Base-by-base conservation (phyloP, 2,329 filamentous ascomycete genomes). In the Apiospora aurea region DNA sequence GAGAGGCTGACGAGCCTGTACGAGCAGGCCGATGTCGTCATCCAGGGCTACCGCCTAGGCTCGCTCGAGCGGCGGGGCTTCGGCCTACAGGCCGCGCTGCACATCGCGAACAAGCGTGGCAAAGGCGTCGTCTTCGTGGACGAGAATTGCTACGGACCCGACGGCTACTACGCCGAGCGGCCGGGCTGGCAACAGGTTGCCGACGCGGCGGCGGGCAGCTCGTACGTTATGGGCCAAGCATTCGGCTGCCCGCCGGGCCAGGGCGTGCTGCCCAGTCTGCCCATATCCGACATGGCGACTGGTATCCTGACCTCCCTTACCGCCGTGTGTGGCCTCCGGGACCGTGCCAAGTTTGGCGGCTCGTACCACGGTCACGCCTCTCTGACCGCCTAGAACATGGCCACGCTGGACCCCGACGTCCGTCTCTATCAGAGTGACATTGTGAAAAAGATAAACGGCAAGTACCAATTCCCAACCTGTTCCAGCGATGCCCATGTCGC, bases 21-120 rank as follows among this genome's bases (percentile, higher is more conserved):
- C n/a, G n/a, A n/a, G n/a, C n/a, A n/a, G n/a, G 86, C 84, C 1
- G 88, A 90, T 75, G 83, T 89, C 47, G 85, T 89, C 71, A 77
- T 89, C 26, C 85, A 88, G 72, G 87, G 88, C 38, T 90, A 86
- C 80, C 81, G 87, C 8, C 81, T 82, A 7, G 82, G 82, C 8
- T 80, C 81, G 10, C 79, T 89, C 64, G 79, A 80, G 44, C 79
- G 80, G 29, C 80, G 79, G 21, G 84, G 84, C 0, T 79, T 85
- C 21, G 82, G 85, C 0, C 78, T 83, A 2, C 76, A 84, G 11
- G 80, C 80, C n/a, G 75, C 86, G 41, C 77, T 84, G 8, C 79
- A 78, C 66, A 78, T 84, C 75, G 85, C 80, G 18, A 80, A 76
- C 6, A 77, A 79, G 29, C 79, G 85, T 24, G 81, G 81, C 18